A percentile compares a stretch with the other conserved stretches of the same genome.
Conservation (phyloP, 2,329 filamentous ascomycete species). For the Leptographium galeiforme region DNA sequence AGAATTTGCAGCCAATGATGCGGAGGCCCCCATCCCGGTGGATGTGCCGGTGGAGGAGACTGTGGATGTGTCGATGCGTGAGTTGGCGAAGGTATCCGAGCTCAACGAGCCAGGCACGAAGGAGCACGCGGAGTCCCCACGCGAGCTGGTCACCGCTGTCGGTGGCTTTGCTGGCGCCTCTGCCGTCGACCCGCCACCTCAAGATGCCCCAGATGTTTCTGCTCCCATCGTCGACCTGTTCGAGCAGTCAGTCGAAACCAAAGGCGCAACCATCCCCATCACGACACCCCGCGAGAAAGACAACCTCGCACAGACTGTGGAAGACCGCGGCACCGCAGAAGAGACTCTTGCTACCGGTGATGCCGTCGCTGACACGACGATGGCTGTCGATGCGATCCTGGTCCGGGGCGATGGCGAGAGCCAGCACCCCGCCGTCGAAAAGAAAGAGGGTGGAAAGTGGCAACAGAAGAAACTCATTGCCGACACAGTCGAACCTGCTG, state of each 20-base stretch:
- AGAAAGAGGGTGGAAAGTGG: neutral
- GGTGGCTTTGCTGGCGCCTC: neutral
- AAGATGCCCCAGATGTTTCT: neutral
- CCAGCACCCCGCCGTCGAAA: neutral
- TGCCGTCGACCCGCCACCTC: neutral
- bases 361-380: neutral
- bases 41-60: neutral
- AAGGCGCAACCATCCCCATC: neutral
- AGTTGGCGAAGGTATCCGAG: neutral
- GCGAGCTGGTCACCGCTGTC: neutral
- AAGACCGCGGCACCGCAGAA: neutral
- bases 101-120: neutral
- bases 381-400: neutral
- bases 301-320: neutral
- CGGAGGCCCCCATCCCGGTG: neutral
- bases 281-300: neutral
- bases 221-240: neutral
- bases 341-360: neutral
- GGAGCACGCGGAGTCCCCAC: neutral
- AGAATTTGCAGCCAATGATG: neutral
- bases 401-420: neutral
- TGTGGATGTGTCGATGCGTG: neutral
- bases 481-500: neutral
- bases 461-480: neutral
- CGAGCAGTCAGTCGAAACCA: neutral